Percentiles rank a stretch among this genome's conserved stretches.
Conservation (phyloP, 2,329 filamentous ascomycete species). For the Colletotrichum truncatum region DNA sequence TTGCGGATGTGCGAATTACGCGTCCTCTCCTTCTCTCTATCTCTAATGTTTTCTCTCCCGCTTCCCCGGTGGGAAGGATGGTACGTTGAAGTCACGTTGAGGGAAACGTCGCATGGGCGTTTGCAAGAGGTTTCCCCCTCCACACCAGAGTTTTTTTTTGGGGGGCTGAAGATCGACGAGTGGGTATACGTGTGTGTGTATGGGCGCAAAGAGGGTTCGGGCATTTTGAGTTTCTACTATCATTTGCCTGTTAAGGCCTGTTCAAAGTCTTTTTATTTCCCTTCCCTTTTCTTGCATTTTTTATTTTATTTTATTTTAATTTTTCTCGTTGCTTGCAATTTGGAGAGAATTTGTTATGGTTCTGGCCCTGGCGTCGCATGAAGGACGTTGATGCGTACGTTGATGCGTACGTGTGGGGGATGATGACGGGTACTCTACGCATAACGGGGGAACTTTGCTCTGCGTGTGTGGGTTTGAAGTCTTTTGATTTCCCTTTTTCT, state of each 20-base stretch:
- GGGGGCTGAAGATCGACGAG: too few relatives aligned
- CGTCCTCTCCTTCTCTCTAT: too few relatives aligned
- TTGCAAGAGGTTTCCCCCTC: background rate
- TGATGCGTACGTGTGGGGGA: too few relatives aligned
- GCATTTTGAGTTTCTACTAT: conserved; percentile 3
- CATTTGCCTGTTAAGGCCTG: background rate
- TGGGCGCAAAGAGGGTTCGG: too few relatives aligned
- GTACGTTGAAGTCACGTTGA: background rate
- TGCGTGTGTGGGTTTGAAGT: background rate
- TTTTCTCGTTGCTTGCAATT: too few relatives aligned
- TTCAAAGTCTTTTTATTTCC: background rate
- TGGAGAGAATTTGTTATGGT: too few relatives aligned
- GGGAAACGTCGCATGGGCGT: background rate
- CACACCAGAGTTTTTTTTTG: too few relatives aligned
- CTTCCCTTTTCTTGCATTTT: too few relatives aligned
- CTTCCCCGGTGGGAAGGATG: too few relatives aligned
- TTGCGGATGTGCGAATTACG: conserved; percentile 14
- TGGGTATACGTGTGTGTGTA: too few relatives aligned
- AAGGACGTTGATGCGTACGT: background rate
- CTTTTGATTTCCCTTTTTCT: background rate
- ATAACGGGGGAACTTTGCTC: conserved; percentile 8
- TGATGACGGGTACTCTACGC: background rate
- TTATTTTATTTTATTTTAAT: too few relatives aligned
- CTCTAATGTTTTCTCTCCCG: too few relatives aligned
- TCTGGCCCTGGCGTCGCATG: conserved; percentile 4